A percentile compares a stretch with the other conserved stretches of the same genome.
Evolutionary conservation across 2,329 filamentous ascomycete genomes (phyloP).

Genomic region (Aspergillus intermedius): DNA sequence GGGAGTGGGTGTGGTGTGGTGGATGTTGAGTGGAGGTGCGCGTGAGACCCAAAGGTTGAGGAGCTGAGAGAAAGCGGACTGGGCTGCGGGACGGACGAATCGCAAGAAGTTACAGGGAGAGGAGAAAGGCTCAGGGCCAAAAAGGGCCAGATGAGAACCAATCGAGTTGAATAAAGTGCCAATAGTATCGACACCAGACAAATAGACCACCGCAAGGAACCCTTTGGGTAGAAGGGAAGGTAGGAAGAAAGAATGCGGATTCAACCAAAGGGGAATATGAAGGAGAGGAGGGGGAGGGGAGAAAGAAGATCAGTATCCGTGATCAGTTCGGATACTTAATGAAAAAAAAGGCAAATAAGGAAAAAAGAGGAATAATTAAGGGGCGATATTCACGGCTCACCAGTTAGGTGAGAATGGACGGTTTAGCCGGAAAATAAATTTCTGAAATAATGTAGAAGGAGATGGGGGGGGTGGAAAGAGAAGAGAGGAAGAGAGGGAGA

Average conservation of each 20-base stretch:
- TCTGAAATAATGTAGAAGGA: slow-evolving; percentile 2
- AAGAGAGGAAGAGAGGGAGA: slow-evolving; percentile 9
- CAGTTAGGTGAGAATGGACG: neutral
- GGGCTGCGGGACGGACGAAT: slow-evolving; percentile 15
- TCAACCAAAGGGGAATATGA: slow-evolving; percentile 7
- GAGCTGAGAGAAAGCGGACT: slow-evolving; percentile 23
- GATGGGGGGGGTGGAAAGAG: slow-evolving; percentile 14
- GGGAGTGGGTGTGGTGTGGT: neutral
- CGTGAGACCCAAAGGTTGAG: slow-evolving; percentile 23
- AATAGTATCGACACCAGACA: slow-evolving; percentile 24
- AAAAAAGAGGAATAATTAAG: slow-evolving; percentile 2
- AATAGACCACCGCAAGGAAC: slow-evolving; percentile 6
- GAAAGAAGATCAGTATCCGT: neutral
- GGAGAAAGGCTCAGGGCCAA: slow-evolving; percentile 15
- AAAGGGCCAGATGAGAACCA: slow-evolving; percentile 11
- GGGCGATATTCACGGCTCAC: slow-evolving; percentile 1
- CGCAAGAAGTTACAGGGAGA: slow-evolving; percentile 7
- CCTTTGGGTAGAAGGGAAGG: neutral
- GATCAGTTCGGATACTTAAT: slow-evolving; percentile 1
- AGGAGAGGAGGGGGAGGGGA: slow-evolving; percentile 8
- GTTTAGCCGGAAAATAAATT: slow-evolving; percentile 6
- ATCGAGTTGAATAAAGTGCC: slow-evolving; percentile 19
- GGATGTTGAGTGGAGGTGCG: slow-evolving; percentile 22
- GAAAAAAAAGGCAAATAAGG: slow-evolving; percentile 4
- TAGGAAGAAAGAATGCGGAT: slow-evolving; percentile 5